Base-by-base conservation (phyloP, 768 basidiomycete species). In the Candolleomyces aberdarensis region DNA sequence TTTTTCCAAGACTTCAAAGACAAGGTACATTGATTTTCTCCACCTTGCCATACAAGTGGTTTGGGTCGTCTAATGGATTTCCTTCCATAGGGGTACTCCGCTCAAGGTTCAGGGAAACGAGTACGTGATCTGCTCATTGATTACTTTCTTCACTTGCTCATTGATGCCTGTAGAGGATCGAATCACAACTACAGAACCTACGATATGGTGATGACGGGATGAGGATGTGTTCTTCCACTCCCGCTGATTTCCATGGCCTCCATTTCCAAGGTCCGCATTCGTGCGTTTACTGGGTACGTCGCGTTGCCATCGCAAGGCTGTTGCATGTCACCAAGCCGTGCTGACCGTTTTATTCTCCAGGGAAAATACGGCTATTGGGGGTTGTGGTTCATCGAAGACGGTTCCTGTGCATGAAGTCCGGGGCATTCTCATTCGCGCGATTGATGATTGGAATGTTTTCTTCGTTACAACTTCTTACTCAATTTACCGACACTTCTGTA, bases 361-460 rank as follows among this genome's bases (percentile, higher is more conserved):
- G 51, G 51, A 26, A 52, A 52, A 52, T 52, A 52, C n/a, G 51
- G 51, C 22, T 52, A 26, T 32, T 52, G 51, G 51, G 51, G 51
- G 11, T 26, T 52, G 22, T 52, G 51, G 51, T 52, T 52, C 51
- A 52, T 52, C 29, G 51, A 52, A 31, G 51, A 52, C 31, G 51
- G 51, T 32, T 52, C 51, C 6, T 52, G 51, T 22, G 15, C 10
- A 31, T 52, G 41, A 43, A 43, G 41, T 26, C 26, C 26, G 26
- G 26, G 26, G 26, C 2, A 26, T 26, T 26, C 1, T 26, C 1
- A 26, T 26, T 26, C 3, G 26, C 1, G 26, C 1, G 26, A 26
- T 26, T 26, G 26, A 1, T 3, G 26, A 26, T 26, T 3, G 26
- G 26, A 26, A 26, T 26, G 26, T 26, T 1, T 26, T 26, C 26